Base-by-base conservation (phyloP, 768 basidiomycete species). In the Saitozyma sp. region DNA sequence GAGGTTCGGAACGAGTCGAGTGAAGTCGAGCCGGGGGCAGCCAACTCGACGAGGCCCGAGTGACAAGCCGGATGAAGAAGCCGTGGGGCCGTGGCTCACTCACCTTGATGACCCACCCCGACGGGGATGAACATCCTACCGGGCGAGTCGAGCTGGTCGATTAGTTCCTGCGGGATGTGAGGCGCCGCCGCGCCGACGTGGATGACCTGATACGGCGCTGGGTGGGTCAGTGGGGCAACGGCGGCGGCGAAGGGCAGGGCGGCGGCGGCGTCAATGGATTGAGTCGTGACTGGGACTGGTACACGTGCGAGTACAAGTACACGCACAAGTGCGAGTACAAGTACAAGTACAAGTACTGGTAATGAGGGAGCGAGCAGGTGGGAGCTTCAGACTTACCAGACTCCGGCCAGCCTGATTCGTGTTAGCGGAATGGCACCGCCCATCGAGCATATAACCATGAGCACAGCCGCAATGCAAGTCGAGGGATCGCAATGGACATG, bases 151-250 rank as follows among this genome's bases (percentile, higher is more conserved):
- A 80, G 76, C 71, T 78, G 93, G 13, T 89, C 86, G 38, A 97
- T 78, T 0, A 98, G 84, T 0, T 83, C 78, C 19, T 84, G 77
- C 0, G 94, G 93, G 13, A 92, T 79, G 0, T 73, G 82, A 0
- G 90, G 88, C 0, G 94, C 87, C 0, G 95, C 94, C 0, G 95
- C 95, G 4, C 95, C 95, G 43, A 97, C 94, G 68, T 98, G 94
- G 54, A 97, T 96, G 0, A 86, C 88, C 64, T 91, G 85, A 73
- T 87, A 92, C 0, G 89, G 89, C 9, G 75, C 80, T 74, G 59
- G 2, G 17, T 20, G 19, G 19, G 48, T 46, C 38, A 13, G 50
- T 54, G 41, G 54, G 56, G 29, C 38, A 10, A 38, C 29, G 57
- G 16, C 50, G 19, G 19, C 29, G 57, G 16, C 50, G 19, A 29